Evolutionary conservation across 2,329 filamentous ascomycete genomes (phyloP), one percentile per base, ranked within the genome.

Genomic region (Fusarium camptoceras): DNA sequence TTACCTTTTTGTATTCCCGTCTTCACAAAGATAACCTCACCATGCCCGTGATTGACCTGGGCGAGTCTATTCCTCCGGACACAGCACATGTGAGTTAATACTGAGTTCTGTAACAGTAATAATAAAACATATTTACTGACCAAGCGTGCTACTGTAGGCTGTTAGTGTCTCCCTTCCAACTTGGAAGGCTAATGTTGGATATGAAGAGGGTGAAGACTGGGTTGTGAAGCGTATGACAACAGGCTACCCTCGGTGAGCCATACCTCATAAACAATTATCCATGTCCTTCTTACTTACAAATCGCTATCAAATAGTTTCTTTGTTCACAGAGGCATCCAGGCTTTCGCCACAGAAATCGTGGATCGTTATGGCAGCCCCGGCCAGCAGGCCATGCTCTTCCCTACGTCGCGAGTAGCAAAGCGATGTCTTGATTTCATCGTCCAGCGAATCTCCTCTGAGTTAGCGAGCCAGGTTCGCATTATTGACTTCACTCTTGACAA

Each of bases 141-240:
- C 27, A 9, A 22, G 25, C 22, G 46, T 27, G 25, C 46, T 15
- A 5, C 22, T 4, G 8, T 56, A 98, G 94, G 96, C 95, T 70
- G 93, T 98, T 71, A 98, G 95, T 79, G 95, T 98, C 43, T 98
- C 96, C 18, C 84, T 99, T 27, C 96, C 96, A 41, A 97, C 94
- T 81, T 99, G 96, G 96, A 87, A 86, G 71, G 86, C 94, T 71
- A 98, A 97, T 76, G 85, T 99, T 41, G 95, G 89, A 42, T 99
- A 99, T 77, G 96, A 99, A 80, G 94, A 99, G 80, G 95, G 94
- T 53, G 87, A 97, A 78, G 84, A 90, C 59, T 96, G 93, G 91
- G 93, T 99, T n/a, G 70, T 96, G 20, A 87, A 86, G 68, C 91
- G 90, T 77, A 92, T 99, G 94, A 86, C 88, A 70, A 97, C 92